phyloP scores from a whole-genome alignment of 805 yeast species.

The Vanderwaltozyma polyspora region DNA sequence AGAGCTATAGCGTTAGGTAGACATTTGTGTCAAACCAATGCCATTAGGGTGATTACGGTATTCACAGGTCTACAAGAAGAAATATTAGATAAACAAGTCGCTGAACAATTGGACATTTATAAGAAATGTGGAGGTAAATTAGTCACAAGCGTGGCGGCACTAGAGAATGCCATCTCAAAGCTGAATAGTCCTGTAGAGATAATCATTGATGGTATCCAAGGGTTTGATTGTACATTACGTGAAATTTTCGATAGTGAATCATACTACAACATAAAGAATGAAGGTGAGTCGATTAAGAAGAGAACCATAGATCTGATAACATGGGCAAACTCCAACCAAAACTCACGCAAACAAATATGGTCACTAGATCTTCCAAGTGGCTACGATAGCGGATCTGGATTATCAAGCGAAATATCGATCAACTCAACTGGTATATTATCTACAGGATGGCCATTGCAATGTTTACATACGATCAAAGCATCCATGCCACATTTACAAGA shows the following conservation, averaged over 20 bases:
- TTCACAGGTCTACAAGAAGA: conserved; percentile 23
- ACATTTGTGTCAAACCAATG: conserved; percentile 50
- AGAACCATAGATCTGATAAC: conserved; percentile 34
- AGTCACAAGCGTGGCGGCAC: conserved; percentile 29
- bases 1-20: conserved; percentile 72
- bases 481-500: conserved; percentile 14
- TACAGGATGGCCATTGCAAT: conserved; percentile 56
- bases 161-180: conserved; percentile 31
- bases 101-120: conserved; percentile 44
- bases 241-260: conserved; percentile 9
- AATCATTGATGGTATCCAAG: conserved; percentile 75
- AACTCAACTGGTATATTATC: conserved; percentile 48
- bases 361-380: conserved; percentile 80
- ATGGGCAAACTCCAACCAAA: conserved; percentile 48
- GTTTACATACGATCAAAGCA: conserved; percentile 6
- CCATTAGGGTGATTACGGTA: conserved; percentile 53
- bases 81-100: conserved; percentile 23
- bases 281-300: too few relatives aligned
- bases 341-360: conserved; percentile 16
- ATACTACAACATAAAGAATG: conserved; percentile 7
- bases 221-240: conserved; percentile 55
- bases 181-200: conserved; percentile 69
- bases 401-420: conserved; percentile 27
- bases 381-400: conserved; percentile 71
- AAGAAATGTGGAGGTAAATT: conserved; percentile 60